phyloP scores from a whole-genome alignment of 2,329 filamentous ascomycete species.

The Sporothrix curviconia region DNA sequence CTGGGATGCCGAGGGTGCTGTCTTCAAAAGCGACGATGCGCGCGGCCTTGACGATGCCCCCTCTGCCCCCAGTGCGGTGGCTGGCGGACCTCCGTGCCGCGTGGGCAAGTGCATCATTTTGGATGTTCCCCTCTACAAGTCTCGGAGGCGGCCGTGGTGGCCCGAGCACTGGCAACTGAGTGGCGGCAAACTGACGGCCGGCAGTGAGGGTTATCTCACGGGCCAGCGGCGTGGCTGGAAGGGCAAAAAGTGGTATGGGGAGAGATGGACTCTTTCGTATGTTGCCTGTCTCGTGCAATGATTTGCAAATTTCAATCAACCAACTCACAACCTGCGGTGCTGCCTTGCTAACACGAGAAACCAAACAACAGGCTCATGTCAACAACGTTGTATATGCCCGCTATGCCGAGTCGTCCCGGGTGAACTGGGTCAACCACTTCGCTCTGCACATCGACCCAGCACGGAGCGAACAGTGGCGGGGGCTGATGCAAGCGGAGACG shows the following conservation, averaged over 20 bases:
- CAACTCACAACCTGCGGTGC: neutral
- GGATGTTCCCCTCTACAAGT: slow-evolving; percentile 57
- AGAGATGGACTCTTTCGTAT: slow-evolving; percentile 62
- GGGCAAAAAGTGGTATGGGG: slow-evolving; percentile 71
- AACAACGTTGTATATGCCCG: slow-evolving; percentile 82
- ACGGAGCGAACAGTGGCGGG: slow-evolving; percentile 58
- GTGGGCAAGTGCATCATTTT: slow-evolving; percentile 72
- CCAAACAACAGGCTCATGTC: slow-evolving; percentile 51
- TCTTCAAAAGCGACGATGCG: neutral
- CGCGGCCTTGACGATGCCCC: neutral
- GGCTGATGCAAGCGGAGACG: slow-evolving; percentile 59
- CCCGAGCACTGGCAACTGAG: slow-evolving; percentile 53
- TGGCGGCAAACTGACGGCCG: slow-evolving; percentile 68
- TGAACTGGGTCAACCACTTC: slow-evolving; percentile 71
- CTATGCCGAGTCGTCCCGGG: slow-evolving; percentile 73
- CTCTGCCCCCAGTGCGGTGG: slow-evolving; percentile 45
- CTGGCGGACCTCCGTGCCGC: slow-evolving; percentile 60
- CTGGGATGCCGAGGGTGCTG: neutral
- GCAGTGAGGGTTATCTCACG: slow-evolving; percentile 69
- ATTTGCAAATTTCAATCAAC: neutral
- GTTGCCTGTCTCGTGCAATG: slow-evolving; percentile 15
- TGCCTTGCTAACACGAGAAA: too few species aligned
- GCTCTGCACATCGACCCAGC: slow-evolving; percentile 54
- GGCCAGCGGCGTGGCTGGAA: slow-evolving; percentile 54
- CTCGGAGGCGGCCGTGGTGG: slow-evolving; percentile 49